phyloP scores from a whole-genome alignment of 305 asterid genomes.

The Striga hermonthica region DNA sequence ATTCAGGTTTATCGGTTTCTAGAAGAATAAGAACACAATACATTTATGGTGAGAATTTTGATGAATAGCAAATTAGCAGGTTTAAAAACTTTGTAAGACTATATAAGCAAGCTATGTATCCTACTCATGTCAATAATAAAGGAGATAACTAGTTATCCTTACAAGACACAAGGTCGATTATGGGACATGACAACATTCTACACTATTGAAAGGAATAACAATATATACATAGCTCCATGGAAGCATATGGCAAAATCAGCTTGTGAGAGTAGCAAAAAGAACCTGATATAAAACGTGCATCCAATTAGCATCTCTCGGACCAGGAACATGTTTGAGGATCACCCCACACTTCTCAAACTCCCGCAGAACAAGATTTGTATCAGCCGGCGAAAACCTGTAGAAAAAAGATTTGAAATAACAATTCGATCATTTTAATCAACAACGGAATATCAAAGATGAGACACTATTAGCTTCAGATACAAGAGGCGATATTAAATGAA shows the following conservation, averaged over 20 bases:
- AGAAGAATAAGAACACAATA: no score
- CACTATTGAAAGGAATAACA: conserved; percentile 2
- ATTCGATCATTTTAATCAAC: conserved; percentile 12
- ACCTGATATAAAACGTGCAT: conserved; percentile 98
- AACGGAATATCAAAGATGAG: background rate
- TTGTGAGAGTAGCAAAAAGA: conserved; percentile 22
- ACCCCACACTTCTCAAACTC: conserved; percentile 93
- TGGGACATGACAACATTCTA: background rate
- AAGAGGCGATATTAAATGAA: conserved; percentile 3
- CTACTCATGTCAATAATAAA: background rate
- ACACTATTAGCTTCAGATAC: background rate
- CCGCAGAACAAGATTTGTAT: conserved; percentile 80
- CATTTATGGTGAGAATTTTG: no score
- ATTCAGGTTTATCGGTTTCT: no score
- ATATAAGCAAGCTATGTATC: background rate
- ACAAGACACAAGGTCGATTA: background rate
- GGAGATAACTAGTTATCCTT: background rate
- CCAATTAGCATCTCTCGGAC: conserved; percentile 97
- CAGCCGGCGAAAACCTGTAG: conserved; percentile 51
- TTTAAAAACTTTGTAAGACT: no score
- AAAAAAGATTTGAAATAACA: conserved; percentile 9
- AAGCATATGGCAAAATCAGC: conserved; percentile 1
- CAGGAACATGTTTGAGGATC: conserved; percentile 88
- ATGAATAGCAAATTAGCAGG: no score
- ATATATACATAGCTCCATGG: background rate